phyloP scores from a whole-genome alignment of 1,139 yeast genomes.

The Scheffersomyces lignicola region DNA sequence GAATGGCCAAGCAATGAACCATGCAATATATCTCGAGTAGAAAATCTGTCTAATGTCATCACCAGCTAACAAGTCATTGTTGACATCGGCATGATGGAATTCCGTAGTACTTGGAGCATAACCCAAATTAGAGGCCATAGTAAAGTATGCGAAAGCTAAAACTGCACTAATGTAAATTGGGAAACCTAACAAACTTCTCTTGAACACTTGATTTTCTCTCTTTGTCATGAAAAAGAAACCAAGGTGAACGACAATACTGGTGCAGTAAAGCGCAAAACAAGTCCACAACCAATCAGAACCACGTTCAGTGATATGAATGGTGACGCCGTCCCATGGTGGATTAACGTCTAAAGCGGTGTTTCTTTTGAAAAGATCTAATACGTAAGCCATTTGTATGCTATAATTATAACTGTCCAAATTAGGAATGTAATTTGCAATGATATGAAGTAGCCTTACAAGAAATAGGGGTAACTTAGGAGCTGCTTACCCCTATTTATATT shows the following conservation, averaged over 20 bases:
- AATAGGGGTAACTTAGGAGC: slow-evolving; percentile 9
- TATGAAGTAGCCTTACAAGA: neutral
- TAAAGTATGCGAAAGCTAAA: slow-evolving; percentile 55
- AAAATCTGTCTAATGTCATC: slow-evolving; percentile 60
- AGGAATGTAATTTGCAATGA: neutral
- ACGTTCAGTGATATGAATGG: slow-evolving; percentile 53
- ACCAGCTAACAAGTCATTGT: slow-evolving; percentile 14
- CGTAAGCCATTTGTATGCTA: slow-evolving; percentile 6
- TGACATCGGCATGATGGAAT: slow-evolving; percentile 51
- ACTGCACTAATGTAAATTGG: slow-evolving; percentile 49
- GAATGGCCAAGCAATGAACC: slow-evolving; percentile 65
- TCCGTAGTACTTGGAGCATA: slow-evolving; percentile 55
- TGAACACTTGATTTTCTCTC: slow-evolving; percentile 30
- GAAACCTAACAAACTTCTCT: slow-evolving; percentile 44
- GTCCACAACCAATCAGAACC: slow-evolving; percentile 79
- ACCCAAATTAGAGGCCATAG: slow-evolving; percentile 70
- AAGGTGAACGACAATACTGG: slow-evolving; percentile 43
- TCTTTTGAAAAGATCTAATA: slow-evolving; percentile 12
- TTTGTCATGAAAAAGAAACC: slow-evolving; percentile 39
- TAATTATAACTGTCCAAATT: neutral
- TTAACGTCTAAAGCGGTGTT: slow-evolving; percentile 55
- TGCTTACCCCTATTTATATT: slow-evolving; percentile 9
- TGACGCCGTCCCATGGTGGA: slow-evolving; percentile 39
- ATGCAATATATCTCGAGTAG: slow-evolving; percentile 65
- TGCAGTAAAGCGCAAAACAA: slow-evolving; percentile 51